phyloP scores from a whole-genome alignment of 441 rosid genomes.

The Adansonia madagascariensis region DNA sequence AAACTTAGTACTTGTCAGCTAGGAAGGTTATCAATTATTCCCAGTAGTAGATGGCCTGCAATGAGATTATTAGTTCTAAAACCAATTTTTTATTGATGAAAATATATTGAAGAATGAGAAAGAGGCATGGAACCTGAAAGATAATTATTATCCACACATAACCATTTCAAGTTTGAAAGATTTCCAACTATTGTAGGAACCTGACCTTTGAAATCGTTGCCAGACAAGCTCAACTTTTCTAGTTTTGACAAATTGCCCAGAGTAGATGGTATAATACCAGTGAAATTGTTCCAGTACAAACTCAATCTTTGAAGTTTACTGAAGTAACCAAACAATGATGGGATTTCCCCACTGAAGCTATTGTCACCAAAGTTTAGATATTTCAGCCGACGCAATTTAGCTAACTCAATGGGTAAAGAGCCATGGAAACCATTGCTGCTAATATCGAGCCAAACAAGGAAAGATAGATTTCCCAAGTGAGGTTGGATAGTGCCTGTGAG shows the following conservation, averaged over 20 bases:
- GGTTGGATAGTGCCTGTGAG: background rate
- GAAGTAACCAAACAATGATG: background rate
- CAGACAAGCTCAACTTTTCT: background rate
- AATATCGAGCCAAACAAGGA: background rate
- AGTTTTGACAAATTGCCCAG: background rate
- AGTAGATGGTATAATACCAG: background rate
- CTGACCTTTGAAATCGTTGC: background rate
- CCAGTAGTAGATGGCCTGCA: too few species aligned
- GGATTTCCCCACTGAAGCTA: background rate
- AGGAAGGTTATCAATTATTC: too few species aligned
- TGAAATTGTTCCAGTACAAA: background rate
- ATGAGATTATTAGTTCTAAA: background rate
- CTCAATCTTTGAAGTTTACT: background rate
- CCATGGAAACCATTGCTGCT: background rate
- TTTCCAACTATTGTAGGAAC: background rate
- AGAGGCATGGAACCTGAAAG: background rate
- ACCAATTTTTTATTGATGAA: background rate
- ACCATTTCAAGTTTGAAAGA: background rate
- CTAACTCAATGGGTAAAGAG: background rate
- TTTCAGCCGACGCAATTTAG: background rate
- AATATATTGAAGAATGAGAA: background rate
- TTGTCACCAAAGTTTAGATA: background rate
- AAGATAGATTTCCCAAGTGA: background rate
- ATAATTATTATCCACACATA: background rate
- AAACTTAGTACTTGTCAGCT: too few species aligned